These are phyloP conservation scores for Colletotrichum tanaceti DNA, from an alignment of 2,329 filamentous ascomycete genomes.

Conservation along the genomic window DNA sequence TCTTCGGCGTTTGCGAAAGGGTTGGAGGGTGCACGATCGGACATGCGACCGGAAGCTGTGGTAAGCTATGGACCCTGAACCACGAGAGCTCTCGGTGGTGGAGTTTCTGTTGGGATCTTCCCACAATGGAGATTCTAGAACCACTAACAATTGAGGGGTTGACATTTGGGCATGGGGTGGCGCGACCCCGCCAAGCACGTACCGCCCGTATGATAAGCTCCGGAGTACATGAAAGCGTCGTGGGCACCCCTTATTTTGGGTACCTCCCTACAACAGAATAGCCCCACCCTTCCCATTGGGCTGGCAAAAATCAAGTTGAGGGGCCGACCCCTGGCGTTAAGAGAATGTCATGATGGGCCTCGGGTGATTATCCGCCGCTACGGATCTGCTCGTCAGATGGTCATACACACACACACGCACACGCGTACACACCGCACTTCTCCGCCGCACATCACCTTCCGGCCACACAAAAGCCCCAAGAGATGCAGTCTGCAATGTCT, in stretches of 20 bases:
- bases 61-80: slow-evolving; percentile 41
- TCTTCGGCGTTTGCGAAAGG: slow-evolving; percentile 28
- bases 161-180: slow-evolving; percentile 23
- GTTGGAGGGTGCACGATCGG: slow-evolving; percentile 30
- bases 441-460: slow-evolving; percentile 11
- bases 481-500: slow-evolving; percentile 19
- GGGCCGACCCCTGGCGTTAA: slow-evolving; percentile 30
- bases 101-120: slow-evolving; percentile 31
- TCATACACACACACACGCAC: not conserved
- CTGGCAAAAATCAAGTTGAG: slow-evolving; percentile 17
- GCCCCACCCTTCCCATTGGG: slow-evolving; percentile 35
- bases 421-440: not conserved
- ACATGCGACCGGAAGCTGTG: slow-evolving; percentile 40
- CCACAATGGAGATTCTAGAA: slow-evolving; percentile 40
- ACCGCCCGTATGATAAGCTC: slow-evolving; percentile 38
- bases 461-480: slow-evolving; percentile 3
- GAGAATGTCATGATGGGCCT: slow-evolving; percentile 36
- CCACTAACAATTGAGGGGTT: slow-evolving; percentile 38
- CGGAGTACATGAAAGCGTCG: slow-evolving; percentile 28
- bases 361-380: slow-evolving; percentile 36
- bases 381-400: slow-evolving; percentile 35
- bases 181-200: slow-evolving; percentile 26
- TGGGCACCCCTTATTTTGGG: slow-evolving; percentile 13
- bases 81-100: slow-evolving; percentile 34
- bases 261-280: slow-evolving; percentile 10